These are phyloP conservation scores for Exophiala phaeomuriformis DNA, from an alignment of 2,329 filamentous ascomycete species.

Conservation along the genomic window DNA sequence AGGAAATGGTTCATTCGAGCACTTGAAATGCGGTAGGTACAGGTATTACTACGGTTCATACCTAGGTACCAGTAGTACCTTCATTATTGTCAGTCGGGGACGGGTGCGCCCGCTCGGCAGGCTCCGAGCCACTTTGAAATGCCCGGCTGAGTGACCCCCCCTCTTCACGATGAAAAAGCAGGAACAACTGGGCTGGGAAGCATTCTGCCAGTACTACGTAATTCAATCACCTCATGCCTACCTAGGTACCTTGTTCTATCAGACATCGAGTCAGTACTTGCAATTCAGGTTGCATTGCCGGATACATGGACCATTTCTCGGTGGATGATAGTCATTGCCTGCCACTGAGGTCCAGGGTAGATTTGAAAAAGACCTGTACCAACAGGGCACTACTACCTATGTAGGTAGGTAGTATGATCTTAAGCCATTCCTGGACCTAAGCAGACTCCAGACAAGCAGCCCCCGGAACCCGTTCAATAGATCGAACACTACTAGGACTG, in stretches of 20 bases:
- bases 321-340: too few species aligned
- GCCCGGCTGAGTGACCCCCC: neutral
- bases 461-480: conserved; percentile 2
- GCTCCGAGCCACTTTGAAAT: conserved; percentile 1
- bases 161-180: neutral
- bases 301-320: too few species aligned
- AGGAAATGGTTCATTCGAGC: conserved; percentile 1
- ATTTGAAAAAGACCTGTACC: too few species aligned
- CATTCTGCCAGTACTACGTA: too few species aligned
- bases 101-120: conserved; percentile 11
- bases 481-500: neutral
- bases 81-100: neutral
- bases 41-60: neutral
- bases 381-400: too few species aligned
- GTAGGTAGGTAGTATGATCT: too few species aligned
- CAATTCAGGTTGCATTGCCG: too few species aligned
- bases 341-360: too few species aligned
- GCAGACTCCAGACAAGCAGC: neutral
- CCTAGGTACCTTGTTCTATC: too few species aligned
- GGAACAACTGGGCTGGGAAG: neutral
- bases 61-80: neutral
- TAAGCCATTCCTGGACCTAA: neutral
- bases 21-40: neutral
- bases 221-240: too few species aligned
- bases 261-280: too few species aligned